phyloP scores from a whole-genome alignment of 2,329 filamentous ascomycete genomes.

The Neofusicoccum parvum region DNA sequence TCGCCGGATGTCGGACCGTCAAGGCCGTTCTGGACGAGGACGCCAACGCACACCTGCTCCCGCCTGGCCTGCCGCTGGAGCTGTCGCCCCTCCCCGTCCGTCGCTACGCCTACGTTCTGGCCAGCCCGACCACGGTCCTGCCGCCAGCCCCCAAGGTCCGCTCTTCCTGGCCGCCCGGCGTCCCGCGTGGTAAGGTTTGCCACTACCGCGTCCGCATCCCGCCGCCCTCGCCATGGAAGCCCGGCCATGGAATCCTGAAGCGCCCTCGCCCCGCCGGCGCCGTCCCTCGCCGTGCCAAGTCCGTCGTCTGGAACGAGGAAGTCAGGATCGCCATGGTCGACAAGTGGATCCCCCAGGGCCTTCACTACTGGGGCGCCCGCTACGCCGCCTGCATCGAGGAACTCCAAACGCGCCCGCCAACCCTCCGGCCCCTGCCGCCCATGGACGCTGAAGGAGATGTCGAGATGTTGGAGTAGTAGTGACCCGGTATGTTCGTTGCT shows the following conservation, averaged over 20 bases:
- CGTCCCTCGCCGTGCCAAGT: not conserved
- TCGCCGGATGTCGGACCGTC: not conserved
- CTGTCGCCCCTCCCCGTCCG: not conserved
- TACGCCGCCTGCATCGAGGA: not conserved
- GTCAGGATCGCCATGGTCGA: not conserved
- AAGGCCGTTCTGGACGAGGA: not conserved
- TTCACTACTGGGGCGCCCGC: not conserved
- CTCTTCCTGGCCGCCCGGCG: too few species aligned
- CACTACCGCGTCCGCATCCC: not conserved
- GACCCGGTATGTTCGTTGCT: not conserved
- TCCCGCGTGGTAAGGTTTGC: too few species aligned
- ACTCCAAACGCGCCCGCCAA: not conserved
- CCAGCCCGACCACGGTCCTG: too few species aligned
- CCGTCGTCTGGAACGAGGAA: not conserved
- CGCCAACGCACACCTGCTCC: not conserved
- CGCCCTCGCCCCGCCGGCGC: not conserved
- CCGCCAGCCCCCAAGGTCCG: too few species aligned
- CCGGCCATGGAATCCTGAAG: constrained; percentile 9
- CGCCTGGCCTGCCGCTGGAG: not conserved
- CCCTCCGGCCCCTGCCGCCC: not conserved
- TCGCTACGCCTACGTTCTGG: not conserved
- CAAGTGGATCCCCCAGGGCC: not conserved
- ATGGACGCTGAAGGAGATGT: not conserved
- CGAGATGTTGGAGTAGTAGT: not conserved
- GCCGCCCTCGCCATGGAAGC: constrained; percentile 1